Base-by-base conservation (phyloP, 352 stramenopile genomes). In the Phytophthora ohioensis region DNA sequence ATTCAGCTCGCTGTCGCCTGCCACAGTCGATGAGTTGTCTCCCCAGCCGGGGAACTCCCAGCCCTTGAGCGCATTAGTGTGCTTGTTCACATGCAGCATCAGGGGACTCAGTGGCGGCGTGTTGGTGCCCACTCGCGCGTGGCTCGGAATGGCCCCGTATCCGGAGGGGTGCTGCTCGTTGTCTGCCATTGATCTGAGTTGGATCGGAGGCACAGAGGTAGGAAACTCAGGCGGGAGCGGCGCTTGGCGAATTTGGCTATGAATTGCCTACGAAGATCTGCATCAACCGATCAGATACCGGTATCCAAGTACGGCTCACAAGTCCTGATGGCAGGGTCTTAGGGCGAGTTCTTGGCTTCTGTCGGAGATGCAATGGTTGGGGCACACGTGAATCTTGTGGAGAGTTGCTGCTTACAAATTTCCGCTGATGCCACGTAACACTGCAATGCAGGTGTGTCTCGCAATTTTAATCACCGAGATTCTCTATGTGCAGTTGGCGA, bases 11-110 rank as follows among this genome's bases (percentile, higher is more conserved):
- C 63, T 78, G n/a, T 80, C 75, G 48, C 87, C 84, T 12, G 88
- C 84, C 43, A 81, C 63, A n/a, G 84, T 80, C 36, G 81, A 76
- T 46, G 78, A 64, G 58, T 87, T 91, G 60, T 87, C 80, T 42
- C 89, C 89, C 89, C 89, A 96, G 21, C 89, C 89, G 2, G 89
- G 86, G 64, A 95, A 96, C 69, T 96, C 89, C 89, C 89, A 96
- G 8, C 85, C 79, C 71, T 92, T 88, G 56, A 95, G 80, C 54
- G 84, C 68, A 65, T 91, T 88, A 32, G 69, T 85, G 51, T 68
- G 72, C 66, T 91, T 90, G 78, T 93, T 84, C 51, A 95, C 80
- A 54, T 80, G 85, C 48, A 93, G 80, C 79, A 92, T 87, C 11
- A 93, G 73, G 54, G 85, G 85, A 55, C 76, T 91, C 35, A 91